Evolutionary conservation across 2,329 filamentous ascomycete genomes (phyloP).

Genomic region (Aspergillus sp.): DNA sequence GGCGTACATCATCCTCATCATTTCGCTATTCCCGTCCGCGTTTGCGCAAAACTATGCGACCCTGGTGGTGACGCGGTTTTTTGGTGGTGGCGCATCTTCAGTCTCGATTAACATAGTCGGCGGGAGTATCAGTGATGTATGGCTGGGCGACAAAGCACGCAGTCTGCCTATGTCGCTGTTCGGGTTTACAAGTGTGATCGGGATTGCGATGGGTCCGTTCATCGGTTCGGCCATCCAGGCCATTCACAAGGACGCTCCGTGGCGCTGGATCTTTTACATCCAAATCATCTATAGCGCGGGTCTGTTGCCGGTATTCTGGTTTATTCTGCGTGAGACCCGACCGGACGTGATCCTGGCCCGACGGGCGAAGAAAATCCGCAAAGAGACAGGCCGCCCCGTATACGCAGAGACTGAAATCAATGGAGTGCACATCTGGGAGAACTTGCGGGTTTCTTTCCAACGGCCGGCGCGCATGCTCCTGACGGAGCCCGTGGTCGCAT

Average conservation of each 20-base stretch:
- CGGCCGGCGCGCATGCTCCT: slow-evolving; percentile 33
- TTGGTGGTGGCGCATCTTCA: slow-evolving; percentile 38
- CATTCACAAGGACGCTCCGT: slow-evolving; percentile 25
- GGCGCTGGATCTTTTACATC: slow-evolving; percentile 41
- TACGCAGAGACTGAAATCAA: slow-evolving; percentile 20
- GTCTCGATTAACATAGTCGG: slow-evolving; percentile 36
- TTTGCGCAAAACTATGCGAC: slow-evolving; percentile 41
- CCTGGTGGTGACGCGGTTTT: slow-evolving; percentile 37
- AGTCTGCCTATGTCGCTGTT: slow-evolving; percentile 39
- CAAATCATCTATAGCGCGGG: slow-evolving; percentile 39
- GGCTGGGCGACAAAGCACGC: slow-evolving; percentile 31
- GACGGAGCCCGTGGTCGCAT: slow-evolving; percentile 37
- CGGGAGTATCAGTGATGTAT: slow-evolving; percentile 29
- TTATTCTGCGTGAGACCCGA: slow-evolving; percentile 36
- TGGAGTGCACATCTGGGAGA: slow-evolving; percentile 14
- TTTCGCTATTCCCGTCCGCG: slow-evolving; percentile 36
- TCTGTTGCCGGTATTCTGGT: slow-evolving; percentile 33
- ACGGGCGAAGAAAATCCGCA: slow-evolving; percentile 33
- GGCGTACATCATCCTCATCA: slow-evolving; percentile 34
- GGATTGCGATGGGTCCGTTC: slow-evolving; percentile 39
- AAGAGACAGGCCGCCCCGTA: slow-evolving; percentile 24
- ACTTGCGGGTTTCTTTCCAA: slow-evolving; percentile 34
- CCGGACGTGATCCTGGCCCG: slow-evolving; percentile 35
- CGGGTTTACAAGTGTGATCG: slow-evolving; percentile 37
- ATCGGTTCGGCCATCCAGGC: slow-evolving; percentile 34